Evolutionary conservation across 371 early-diverging fungal genomes (phyloP).

Genomic region (Sanchytrium tribonematis): DNA sequence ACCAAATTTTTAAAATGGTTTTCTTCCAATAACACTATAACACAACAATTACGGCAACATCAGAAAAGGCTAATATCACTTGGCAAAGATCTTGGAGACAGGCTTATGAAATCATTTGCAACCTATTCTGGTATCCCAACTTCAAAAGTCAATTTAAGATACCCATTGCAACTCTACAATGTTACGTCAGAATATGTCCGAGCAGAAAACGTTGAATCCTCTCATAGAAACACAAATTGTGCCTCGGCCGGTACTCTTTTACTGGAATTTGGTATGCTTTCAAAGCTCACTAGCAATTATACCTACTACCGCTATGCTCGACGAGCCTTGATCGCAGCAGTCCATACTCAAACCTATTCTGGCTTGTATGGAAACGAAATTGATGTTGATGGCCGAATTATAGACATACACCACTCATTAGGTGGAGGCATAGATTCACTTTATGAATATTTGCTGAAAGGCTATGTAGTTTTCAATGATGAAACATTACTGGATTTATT

Average conservation of each 20-base stretch:
- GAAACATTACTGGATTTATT: slow-evolving; percentile 39
- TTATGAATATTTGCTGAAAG: slow-evolving; percentile 72
- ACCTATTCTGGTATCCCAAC: slow-evolving; percentile 59
- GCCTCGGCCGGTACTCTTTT: slow-evolving; percentile 73
- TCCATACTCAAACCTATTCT: slow-evolving; percentile 38
- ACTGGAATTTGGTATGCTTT: slow-evolving; percentile 77
- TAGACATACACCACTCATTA: slow-evolving; percentile 2
- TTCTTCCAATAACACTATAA: background rate
- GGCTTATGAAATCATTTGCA: slow-evolving; percentile 67
- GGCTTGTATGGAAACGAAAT: slow-evolving; percentile 60
- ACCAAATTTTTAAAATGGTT: background rate
- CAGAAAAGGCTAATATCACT: slow-evolving; percentile 38
- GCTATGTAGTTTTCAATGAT: slow-evolving; percentile 59
- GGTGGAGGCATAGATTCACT: slow-evolving; percentile 80
- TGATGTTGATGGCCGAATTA: slow-evolving; percentile 29
- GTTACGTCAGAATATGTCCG: slow-evolving; percentile 26
- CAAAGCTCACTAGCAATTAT: slow-evolving; percentile 45
- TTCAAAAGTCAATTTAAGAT: slow-evolving; percentile 27
- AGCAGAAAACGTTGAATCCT: slow-evolving; percentile 35
- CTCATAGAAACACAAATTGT: slow-evolving; percentile 49
- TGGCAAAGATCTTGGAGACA: slow-evolving; percentile 49
- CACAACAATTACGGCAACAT: slow-evolving; percentile 20
- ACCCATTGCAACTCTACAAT: background rate
- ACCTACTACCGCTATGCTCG: background rate
- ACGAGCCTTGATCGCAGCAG: slow-evolving; percentile 31